phyloP scores from a whole-genome alignment of 306 rosid genomes.

The Boehmeria nivea region DNA sequence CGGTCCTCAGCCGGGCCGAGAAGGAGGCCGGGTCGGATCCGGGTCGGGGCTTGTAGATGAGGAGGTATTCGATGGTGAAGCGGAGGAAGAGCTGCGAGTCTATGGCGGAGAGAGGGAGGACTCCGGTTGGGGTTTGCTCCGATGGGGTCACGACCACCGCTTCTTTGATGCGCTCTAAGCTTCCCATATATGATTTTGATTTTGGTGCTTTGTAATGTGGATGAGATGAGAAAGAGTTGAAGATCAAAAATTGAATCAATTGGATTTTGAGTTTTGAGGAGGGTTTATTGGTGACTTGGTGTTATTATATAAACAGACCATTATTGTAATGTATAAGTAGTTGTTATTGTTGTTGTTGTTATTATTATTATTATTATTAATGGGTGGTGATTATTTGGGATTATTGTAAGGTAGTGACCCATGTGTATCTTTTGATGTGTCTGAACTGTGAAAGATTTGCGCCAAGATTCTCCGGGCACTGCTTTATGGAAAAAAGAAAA shows the following conservation, averaged over 20 bases:
- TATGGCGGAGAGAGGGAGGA: slow-evolving; percentile 58
- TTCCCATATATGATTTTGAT: slow-evolving; percentile 49
- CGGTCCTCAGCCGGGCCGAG: slow-evolving; percentile 36
- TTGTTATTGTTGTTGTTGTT: too few species aligned
- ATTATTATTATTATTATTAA: too few species aligned
- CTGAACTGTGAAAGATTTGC: slow-evolving; percentile 61
- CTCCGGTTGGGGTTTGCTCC: slow-evolving; percentile 52
- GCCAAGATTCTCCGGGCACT: slow-evolving; percentile 64
- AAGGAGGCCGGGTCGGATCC: slow-evolving; percentile 23
- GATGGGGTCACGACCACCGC: slow-evolving; percentile 54
- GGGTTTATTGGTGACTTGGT: neutral
- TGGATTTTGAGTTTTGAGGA: neutral
- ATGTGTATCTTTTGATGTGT: slow-evolving; percentile 35
- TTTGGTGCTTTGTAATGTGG: neutral
- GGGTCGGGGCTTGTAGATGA: slow-evolving; percentile 38
- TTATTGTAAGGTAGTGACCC: slow-evolving; percentile 28
- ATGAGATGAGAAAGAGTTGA: neutral
- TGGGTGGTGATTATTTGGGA: slow-evolving; percentile 4
- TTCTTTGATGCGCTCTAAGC: slow-evolving; percentile 48
- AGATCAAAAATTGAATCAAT: too few species aligned
- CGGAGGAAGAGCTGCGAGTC: slow-evolving; percentile 93
- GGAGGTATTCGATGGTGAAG: slow-evolving; percentile 74
- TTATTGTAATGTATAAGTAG: too few species aligned
- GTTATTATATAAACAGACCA: too few species aligned
- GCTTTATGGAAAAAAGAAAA: slow-evolving; percentile 43